Base-by-base conservation (phyloP, 176 grass and related monocot species). In the Tillandsia leiboldiana region DNA sequence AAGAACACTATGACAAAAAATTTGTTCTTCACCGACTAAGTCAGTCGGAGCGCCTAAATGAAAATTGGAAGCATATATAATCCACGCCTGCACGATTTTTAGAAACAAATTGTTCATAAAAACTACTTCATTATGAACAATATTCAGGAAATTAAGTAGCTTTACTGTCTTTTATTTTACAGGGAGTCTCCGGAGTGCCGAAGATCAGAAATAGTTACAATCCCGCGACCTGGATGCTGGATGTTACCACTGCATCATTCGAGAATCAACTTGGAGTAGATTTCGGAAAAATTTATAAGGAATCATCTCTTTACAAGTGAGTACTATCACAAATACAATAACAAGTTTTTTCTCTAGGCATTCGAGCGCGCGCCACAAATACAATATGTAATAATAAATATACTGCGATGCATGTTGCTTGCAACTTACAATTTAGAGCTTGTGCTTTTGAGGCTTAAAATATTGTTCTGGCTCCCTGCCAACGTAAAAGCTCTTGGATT, bases 141-240 rank as follows among this genome's bases (percentile, higher is more conserved):
- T 20, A 61, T 10, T 22, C 3, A 61, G 54, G 17, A 59, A 59
- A 24, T 24, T 24, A 24, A 59, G 7, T 59, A 4, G n/a, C 9
- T 59, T 20, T 58, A 9, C 56, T 59, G 20, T 22, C 56, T 59
- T 59, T 59, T 59, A 22, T 65, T 66, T 84, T 79, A 0, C 42
- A 96, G 87, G 76, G 49, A 49, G 85, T 96, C 51, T 12, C 72
- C 20, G 81, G 87, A 51, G 67, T 87, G 68, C 87, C 87, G 27
- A 75, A 62, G 29, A 96, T 96, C 57, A 88, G 68, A 72, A 51
- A 91, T 33, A 91, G 87, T 17, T 85, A 96, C 51, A 96, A 96
- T 50, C 91, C 91, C 56, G 82, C 90, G 48, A 90, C 90, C 26
- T 95, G 86, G 90, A 90, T 95, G 86, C 24, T 95, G 64, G 87